Percentiles rank a stretch among this genome's conserved stretches.
Conservation (phyloP, 345 rosid genomes). For the Citrus unshiu region DNA sequence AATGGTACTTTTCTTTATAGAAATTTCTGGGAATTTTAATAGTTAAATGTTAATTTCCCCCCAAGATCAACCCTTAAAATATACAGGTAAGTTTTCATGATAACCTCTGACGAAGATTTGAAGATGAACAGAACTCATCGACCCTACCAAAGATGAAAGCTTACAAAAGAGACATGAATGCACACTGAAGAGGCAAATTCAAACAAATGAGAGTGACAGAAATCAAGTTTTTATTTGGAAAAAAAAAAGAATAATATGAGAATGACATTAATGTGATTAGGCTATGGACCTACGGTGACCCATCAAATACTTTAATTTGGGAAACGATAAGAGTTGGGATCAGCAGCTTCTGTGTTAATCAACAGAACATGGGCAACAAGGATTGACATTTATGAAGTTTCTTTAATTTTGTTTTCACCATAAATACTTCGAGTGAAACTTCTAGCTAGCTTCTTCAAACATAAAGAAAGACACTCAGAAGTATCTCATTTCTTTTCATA, state of each 20-base stretch:
- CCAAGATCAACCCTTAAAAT: not conserved
- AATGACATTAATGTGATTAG: slow-evolving; percentile 7
- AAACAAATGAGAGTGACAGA: slow-evolving; percentile 15
- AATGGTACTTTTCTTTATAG: not conserved
- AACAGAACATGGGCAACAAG: not conserved
- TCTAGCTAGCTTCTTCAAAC: not conserved
- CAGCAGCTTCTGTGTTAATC: slow-evolving; percentile 1
- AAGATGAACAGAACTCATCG: not conserved
- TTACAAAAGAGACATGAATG: slow-evolving; percentile 10
- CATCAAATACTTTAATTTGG: slow-evolving; percentile 14
- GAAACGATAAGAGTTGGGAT: slow-evolving; percentile 4
- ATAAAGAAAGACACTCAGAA: not conserved
- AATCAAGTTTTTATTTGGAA: not conserved
- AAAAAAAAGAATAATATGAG: not conserved
- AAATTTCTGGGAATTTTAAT: not conserved
- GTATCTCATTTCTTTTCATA: not conserved
- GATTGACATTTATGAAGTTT: not conserved
- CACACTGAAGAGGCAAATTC: not conserved
- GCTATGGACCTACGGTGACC: slow-evolving; percentile 2
- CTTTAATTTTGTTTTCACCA: not conserved
- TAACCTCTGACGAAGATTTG: not conserved
- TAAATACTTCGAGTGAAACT: not conserved
- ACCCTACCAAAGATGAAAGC: slow-evolving; percentile 12
- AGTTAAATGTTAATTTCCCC: not conserved
- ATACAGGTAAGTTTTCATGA: not conserved